Evolutionary conservation across 2,329 filamentous ascomycete species (phyloP), one percentile per base, ranked within the genome.

Genomic region (Colletotrichum chrysophilum): DNA sequence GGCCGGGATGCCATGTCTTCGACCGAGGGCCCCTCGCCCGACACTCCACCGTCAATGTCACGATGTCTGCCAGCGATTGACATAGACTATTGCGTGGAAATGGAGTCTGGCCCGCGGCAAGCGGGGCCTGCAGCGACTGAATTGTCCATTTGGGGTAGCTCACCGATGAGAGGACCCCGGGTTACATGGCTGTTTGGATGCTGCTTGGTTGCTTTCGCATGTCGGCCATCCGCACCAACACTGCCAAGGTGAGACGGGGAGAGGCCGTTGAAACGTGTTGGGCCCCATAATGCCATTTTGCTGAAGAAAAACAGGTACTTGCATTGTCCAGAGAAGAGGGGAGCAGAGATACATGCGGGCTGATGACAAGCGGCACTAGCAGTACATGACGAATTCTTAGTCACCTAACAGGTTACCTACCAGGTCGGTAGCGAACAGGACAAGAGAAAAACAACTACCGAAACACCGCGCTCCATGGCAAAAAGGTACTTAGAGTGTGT

Each of bases 21-120:
- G 26, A 56, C 69, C 73, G 32, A 75, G 73, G 64, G n/a, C 34
- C 26, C 67, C 56, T 64, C 38, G 64, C 24, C 26, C 18, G 14
- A 32, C 21, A 68, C 73, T 67, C 73, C 73, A 73, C 70, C 26
- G 28, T 48, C 62, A 24, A 73, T 72, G 64, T 64, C 48, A 75
- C 70, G 70, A 75, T 36, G 32, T 55, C 26, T 34, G 56, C 66
- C 13, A 48, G 34, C 43, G 55, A 75, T 75, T 68, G 56, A 58
- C 69, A 75, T 48, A 24, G 56, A 73, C 64, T 48, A 68, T 34
- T 65, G 38, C 56, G 64, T 64, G 60, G 73, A 75, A 69, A 69
- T n/a, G 73, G 48, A 48, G 73, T n/a, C 32, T 64, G 24, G 70
- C 34, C 70, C 64, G 62, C 43, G 64, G 73, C 43, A 30, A 34